A percentile compares a stretch with the other conserved stretches of the same genome.
These are phyloP conservation scores for Paramecium sexaurelia DNA, from an alignment of 73 alveolate genomes.

Conservation along the genomic window DNA sequence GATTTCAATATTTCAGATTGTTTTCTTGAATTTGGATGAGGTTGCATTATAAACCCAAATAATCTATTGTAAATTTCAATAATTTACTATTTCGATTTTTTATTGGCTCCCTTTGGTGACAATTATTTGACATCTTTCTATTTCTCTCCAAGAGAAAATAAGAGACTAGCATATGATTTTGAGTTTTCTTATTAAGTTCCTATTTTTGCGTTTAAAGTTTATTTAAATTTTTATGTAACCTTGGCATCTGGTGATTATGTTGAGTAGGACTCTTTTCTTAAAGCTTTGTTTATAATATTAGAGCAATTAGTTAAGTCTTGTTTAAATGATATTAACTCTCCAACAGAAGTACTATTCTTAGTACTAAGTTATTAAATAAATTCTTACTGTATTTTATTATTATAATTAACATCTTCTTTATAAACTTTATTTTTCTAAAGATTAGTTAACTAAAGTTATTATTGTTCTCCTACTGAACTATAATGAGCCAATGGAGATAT, in stretches of 20 bases:
- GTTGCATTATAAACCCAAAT: background rate
- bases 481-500: constrained; percentile 26
- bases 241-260: constrained; percentile 17
- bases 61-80: background rate
- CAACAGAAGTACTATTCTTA: constrained; percentile 21
- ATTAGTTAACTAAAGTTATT: background rate
- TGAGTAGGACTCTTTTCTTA: constrained; percentile 34
- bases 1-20: constrained; percentile 32
- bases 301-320: background rate
- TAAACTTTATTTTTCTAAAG: constrained; percentile 2
- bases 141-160: constrained; percentile 23
- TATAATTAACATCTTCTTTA: constrained; percentile 13
- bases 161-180: constrained; percentile 9
- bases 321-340: background rate
- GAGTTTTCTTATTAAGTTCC: background rate
- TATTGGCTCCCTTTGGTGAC: background rate
- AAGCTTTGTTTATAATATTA: background rate
- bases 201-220: constrained; percentile 5
- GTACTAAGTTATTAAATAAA: background rate
- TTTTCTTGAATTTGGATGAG: constrained; percentile 28
- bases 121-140: background rate
- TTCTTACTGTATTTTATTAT: constrained; percentile 12
- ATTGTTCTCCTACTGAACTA: background rate
- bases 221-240: background rate
- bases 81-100: background rate